Conservation (phyloP, 257 asterid species). For the Ligustrum vulgare region DNA sequence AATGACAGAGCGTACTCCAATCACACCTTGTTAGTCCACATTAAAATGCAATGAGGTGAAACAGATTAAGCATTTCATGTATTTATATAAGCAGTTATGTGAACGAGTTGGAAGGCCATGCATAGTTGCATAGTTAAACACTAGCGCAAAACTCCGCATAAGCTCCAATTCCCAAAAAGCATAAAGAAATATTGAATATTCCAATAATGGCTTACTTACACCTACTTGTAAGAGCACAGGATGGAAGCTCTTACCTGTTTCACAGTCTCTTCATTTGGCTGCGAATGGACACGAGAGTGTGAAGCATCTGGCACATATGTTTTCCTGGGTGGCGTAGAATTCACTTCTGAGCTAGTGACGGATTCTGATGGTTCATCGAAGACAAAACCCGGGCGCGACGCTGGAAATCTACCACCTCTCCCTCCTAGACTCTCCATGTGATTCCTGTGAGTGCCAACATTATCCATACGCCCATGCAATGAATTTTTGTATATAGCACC, state of each 20-base stretch:
- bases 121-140: not conserved
- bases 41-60: not conserved
- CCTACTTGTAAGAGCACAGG: slow-evolving; percentile 1
- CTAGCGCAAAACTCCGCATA: not conserved
- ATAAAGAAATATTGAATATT: slow-evolving; percentile 1
- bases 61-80: not conserved
- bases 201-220: not conserved
- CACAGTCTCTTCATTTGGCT: slow-evolving; percentile 23
- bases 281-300: slow-evolving; percentile 26
- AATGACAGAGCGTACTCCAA: not conserved
- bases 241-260: slow-evolving; percentile 33
- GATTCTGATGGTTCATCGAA: slow-evolving; percentile 32
- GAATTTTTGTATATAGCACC: slow-evolving; percentile 20
- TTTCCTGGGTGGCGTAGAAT: slow-evolving; percentile 31
- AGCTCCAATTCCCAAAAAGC: not conserved
- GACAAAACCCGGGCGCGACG: slow-evolving; percentile 6
- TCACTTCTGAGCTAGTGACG: slow-evolving; percentile 41
- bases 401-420: slow-evolving; percentile 23
- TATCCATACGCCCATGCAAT: slow-evolving; percentile 15
- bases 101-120: not conserved
- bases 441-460: slow-evolving; percentile 15
- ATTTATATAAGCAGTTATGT: not conserved
- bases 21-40: not conserved
- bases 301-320: slow-evolving; percentile 31
- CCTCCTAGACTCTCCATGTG: slow-evolving; percentile 29